phyloP scores from a whole-genome alignment of 139 green algal species.

The Coccomyxa sp. region DNA sequence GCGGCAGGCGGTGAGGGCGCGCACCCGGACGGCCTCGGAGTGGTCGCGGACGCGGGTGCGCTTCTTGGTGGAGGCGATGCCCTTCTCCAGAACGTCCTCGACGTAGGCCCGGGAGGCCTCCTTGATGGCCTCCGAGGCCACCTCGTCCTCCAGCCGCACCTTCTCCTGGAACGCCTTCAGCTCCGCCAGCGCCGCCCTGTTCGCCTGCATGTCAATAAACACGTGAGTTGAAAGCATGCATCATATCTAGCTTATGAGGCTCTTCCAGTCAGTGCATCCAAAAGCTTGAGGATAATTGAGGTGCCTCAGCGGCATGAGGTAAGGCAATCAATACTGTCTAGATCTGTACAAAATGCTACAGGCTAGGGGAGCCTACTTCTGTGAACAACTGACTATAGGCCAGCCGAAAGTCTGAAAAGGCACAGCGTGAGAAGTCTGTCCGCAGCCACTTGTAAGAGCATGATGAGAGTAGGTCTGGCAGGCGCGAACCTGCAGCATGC shows the following conservation, averaged over 20 bases:
- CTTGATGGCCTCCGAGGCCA: conserved; percentile 60
- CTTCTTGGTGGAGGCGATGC: conserved; percentile 65
- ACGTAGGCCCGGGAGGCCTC: conserved; percentile 51
- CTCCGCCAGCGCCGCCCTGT: conserved; percentile 37
- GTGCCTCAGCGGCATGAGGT: background rate
- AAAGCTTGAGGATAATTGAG: background rate
- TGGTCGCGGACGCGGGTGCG: conserved; percentile 32
- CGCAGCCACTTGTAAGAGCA: no score
- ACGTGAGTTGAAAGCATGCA: no score
- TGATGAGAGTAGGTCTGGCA: no score
- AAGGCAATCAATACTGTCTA: background rate
- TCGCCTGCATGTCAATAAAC: conserved; percentile 30
- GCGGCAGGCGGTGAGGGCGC: no score
- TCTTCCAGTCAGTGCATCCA: no score
- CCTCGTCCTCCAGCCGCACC: conserved; percentile 81
- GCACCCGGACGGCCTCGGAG: conserved; percentile 23
- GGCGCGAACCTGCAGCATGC: conserved; percentile 33
- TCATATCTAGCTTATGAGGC: no score
- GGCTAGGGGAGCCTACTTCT: no score
- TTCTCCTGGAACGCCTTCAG: conserved; percentile 63
- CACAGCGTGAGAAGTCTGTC: no score
- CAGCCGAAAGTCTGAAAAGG: no score
- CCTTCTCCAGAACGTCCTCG: conserved; percentile 60
- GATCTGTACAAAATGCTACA: background rate
- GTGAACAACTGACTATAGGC: no score